A percentile compares a stretch with the other conserved stretches of the same genome.
These are phyloP conservation scores for Boehmeria nivea DNA, from an alignment of 306 rosid species.

Conservation along the genomic window DNA sequence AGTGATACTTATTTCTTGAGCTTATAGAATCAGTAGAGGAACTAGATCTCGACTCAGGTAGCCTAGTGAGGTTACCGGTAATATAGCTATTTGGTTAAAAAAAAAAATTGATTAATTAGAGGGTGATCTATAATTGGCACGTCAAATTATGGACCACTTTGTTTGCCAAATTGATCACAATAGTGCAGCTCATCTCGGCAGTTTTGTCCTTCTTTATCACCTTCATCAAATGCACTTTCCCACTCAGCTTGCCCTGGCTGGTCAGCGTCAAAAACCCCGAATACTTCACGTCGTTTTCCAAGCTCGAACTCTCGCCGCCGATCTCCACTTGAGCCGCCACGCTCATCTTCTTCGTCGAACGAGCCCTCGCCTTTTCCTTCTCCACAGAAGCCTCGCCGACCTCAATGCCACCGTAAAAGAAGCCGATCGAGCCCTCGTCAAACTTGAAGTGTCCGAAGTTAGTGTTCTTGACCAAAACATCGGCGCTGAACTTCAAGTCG, in stretches of 20 bases:
- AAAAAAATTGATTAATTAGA: too few relatives aligned
- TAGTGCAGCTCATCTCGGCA: constrained; percentile 19
- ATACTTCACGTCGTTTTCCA: constrained; percentile 4
- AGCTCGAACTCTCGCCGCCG: background rate
- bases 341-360: constrained; percentile 14
- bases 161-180: constrained; percentile 3
- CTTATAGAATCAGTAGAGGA: too few relatives aligned
- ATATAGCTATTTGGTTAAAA: too few relatives aligned
- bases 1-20: too few relatives aligned
- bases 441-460: background rate
- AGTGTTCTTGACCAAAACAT: background rate
- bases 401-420: background rate
- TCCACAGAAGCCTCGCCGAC: constrained; percentile 9
- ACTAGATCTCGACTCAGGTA: too few relatives aligned
- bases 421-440: background rate
- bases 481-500: background rate
- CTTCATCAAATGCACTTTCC: constrained; percentile 23
- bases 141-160: constrained; percentile 6
- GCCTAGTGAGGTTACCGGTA: too few relatives aligned
- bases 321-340: background rate
- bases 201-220: constrained; percentile 14
- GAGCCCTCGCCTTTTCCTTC: constrained; percentile 11
- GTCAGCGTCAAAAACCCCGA: constrained; percentile 12
- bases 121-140: too few relatives aligned
- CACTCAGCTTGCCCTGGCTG: constrained; percentile 1